Base-by-base conservation (phyloP, 1,284 basidiomycete species). In the Sporisorium iseilematis-ciliati region DNA sequence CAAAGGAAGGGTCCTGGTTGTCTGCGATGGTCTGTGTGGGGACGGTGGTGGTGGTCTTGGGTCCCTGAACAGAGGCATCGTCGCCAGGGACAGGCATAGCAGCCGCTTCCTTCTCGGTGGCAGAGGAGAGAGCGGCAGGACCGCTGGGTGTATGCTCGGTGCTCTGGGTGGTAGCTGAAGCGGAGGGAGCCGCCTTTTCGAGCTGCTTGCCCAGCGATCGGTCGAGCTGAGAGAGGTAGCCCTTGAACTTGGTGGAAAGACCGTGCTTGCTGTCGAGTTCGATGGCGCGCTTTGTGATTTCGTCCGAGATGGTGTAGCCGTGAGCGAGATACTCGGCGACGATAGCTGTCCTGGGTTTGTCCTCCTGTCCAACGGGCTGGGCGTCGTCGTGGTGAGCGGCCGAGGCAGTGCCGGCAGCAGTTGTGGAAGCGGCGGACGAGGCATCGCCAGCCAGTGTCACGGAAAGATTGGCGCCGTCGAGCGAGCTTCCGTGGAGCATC, bases 181-280 rank as follows among this genome's bases (percentile, higher is more conserved):
- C 42, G 12, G 69, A 60, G 38, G 64, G 57, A 20, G 71, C 53
- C 7, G 61, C 52, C 63, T 73, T 77, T 18, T 67, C 65, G 57
- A 79, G 57, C 49, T 60, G 69, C 53, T 76, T 49, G 42, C 80
- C 78, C 8, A 81, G 77, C 11, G 72, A 61, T 31, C 78, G 75
- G 70, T 81, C 80, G 51, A 81, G 66, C 46, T 67, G 57, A n/a
- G 66, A 59, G 41, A 81, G 77, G 65, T 77, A 81, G 48, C 49
- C 50, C 50, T 67, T 77, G 74, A 81, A 81, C 20, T 64, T 71
- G 56, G 53, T 56, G 23, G 76, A 77, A 21, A 78, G 74, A 35
- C 80, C 80, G 59, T 81, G 76, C 80, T 81, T 73, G 62, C 57
- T 65, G 65, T 82, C 80, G 56, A 79, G 70, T 40, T 78, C 80